Evolutionary conservation across 2,329 filamentous ascomycete genomes (phyloP).

Genomic region (Apiospora phragmitis): DNA sequence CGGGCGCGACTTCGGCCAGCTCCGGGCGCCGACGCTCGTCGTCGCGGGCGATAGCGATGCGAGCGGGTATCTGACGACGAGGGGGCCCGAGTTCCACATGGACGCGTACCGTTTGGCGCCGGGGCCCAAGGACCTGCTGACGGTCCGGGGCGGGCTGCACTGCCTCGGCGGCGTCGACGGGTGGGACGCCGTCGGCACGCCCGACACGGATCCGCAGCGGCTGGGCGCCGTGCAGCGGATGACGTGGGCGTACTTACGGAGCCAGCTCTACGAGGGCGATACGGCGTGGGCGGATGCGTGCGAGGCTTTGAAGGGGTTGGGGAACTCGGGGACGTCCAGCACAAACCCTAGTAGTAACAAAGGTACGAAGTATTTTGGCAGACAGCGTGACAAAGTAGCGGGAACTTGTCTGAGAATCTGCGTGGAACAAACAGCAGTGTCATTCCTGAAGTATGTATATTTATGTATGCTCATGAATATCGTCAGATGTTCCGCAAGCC

Average conservation of each 20-base stretch:
- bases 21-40: slow-evolving; percentile 37
- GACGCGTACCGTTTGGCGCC: slow-evolving; percentile 34
- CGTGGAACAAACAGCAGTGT: no score
- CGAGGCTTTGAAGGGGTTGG: slow-evolving; percentile 26
- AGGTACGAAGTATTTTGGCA: no score
- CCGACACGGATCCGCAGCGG: slow-evolving; percentile 34
- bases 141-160: slow-evolving; percentile 34
- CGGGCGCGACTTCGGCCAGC: slow-evolving; percentile 32
- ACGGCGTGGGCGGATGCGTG: slow-evolving; percentile 31
- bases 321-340: slow-evolving; percentile 30
- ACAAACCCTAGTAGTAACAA: slow-evolving; percentile 21
- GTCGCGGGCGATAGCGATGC: slow-evolving; percentile 40
- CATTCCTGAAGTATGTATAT: background rate
- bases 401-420: no score
- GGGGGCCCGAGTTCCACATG: slow-evolving; percentile 40
- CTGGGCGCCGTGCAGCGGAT: slow-evolving; percentile 36
- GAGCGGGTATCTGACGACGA: slow-evolving; percentile 31
- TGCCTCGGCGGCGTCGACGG: slow-evolving; percentile 39
- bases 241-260: slow-evolving; percentile 39
- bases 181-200: slow-evolving; percentile 36
- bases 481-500: background rate
- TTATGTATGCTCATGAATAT: background rate
- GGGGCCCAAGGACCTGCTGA: slow-evolving; percentile 37
- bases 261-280: slow-evolving; percentile 36
- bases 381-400: no score